Conservation (phyloP, 1,284 basidiomycete species). For the Cryptococcus sp. region DNA sequence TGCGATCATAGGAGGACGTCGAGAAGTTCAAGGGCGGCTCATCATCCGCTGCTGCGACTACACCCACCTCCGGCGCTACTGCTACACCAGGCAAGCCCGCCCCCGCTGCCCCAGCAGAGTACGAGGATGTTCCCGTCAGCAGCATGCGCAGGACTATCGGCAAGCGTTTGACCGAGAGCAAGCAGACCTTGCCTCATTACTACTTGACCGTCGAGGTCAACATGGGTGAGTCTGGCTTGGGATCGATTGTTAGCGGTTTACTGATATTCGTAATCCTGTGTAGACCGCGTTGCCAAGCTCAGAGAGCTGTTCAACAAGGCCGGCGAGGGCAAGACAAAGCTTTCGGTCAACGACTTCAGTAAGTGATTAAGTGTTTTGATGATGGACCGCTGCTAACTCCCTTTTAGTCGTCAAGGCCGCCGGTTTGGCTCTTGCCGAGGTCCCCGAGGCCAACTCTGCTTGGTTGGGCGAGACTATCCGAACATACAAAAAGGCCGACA, state of each 20-base stretch:
- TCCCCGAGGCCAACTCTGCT: conserved; percentile 96
- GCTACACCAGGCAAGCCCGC: conserved; percentile 47
- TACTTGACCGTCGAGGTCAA: conserved; percentile 94
- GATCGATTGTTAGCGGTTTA: neutral
- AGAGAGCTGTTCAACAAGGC: conserved; percentile 90
- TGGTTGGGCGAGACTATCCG: conserved; percentile 96
- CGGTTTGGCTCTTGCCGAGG: conserved; percentile 85
- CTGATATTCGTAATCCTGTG: neutral
- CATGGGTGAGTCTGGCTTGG: conserved; percentile 66
- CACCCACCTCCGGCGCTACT: conserved; percentile 58
- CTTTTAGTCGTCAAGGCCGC: conserved; percentile 80
- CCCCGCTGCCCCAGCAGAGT: conserved; percentile 62
- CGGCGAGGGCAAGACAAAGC: conserved; percentile 78
- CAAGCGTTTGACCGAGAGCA: conserved; percentile 84
- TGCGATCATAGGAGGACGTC: conserved; percentile 62
- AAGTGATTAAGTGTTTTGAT: conserved; percentile 14
- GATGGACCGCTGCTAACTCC: conserved; percentile 13
- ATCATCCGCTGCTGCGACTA: conserved; percentile 49
- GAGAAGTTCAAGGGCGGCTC: conserved; percentile 73
- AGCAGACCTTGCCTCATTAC: conserved; percentile 94
- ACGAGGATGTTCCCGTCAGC: conserved; percentile 85
- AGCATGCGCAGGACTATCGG: conserved; percentile 97
- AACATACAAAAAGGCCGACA: conserved; percentile 94
- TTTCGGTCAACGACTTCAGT: conserved; percentile 96
- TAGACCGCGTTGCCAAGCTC: conserved; percentile 81